Base-by-base conservation (phyloP, 306 rosid species). In the Castanospermum australe region DNA sequence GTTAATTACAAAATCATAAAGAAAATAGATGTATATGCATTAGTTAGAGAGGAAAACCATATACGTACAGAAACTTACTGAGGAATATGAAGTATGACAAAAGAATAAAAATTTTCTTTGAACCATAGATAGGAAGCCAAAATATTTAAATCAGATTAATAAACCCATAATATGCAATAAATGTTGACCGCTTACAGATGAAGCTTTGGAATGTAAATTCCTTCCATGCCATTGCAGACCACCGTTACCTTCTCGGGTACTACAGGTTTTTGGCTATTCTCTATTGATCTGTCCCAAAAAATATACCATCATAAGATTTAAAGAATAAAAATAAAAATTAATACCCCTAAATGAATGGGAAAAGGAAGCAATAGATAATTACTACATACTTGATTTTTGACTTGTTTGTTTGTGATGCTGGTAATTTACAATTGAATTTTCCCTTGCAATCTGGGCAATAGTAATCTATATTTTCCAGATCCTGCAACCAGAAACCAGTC, bases 221-320 rank as follows among this genome's bases (percentile, higher is more conserved):
- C 99, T 63, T 91, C 99, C 94, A 95, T 87, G 86, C 94, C 97
- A 85, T 91, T 93, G 92, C 99, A 95, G 87, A 95, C 90, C 88
- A 95, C 99, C 67, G 51, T 35, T 69, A 93, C 35, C 72, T 73
- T 73, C 78, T 92, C 98, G 8, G 92, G 92, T 48, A 70, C 57
- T 48, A 73, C 67, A 67, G 89, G 54, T 63, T 57, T 87, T 62
- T 48, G 83, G 78, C 68, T 21, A 18, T 67, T 82, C 81, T 78
- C 88, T 25, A 13, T 50, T 78, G 86, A 85, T 77, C 97, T 91
- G 95, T 84, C 75, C 81, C 81, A 75, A 70, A 78, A 57, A 41
- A 36, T 42, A 51, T 60, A 76, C 77, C 11, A 55, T 59, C 45
- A 65, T 44, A 76, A 79, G 72, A 70, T 74, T 76, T n/a, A 56